Base-by-base conservation (phyloP, 306 rosid genomes). In the Spatholobus suberectus region DNA sequence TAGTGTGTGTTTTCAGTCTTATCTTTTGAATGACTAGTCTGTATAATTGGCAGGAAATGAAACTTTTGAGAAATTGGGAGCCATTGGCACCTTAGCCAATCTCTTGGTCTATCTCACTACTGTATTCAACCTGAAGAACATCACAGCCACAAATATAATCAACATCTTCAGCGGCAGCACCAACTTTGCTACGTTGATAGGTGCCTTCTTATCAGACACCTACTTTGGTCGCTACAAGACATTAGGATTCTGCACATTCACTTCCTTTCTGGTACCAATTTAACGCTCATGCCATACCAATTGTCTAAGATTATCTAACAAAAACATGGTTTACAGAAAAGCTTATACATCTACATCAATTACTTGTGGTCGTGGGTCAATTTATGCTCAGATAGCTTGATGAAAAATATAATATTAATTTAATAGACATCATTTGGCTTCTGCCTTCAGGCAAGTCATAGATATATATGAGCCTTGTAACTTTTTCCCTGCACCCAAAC, bases 31-130 rank as follows among this genome's bases (percentile, higher is more conserved):
- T 76, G 24, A 6, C 61, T 27, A 34, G 8, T 61, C 14, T 68
- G 15, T 40, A 17, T 35, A 75, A 32, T 14, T 83, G 35, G 11
- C 84, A 95, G 98, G 98, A 74, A 95, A 93, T 92, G 98, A 95
- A 82, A 93, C 98, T 0, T 93, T 93, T 83, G 97, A 95, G 92
- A 93, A 89, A 86, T 84, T 95, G 49, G 98, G 98, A 75, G 90
- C 98, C 20, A 86, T 92, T 82, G 98, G 96, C 2, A 88, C 97
- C n/a, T 82, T 90, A 17, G 35, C 92, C 15, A 95, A 93, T 78
- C 90, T 95, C 40, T 85, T 93, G 86, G 88, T 93, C 10, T 93
- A 95, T 85, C 91, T 93, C 5, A 90, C 94, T 3, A 85, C 90
- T 9, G 98, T 92, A 1, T 92, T 95, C 94, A 88, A 93, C 87